Evolutionary conservation across 257 asterid genomes (phyloP).

Genomic region (Capsicum rhomboideum): DNA sequence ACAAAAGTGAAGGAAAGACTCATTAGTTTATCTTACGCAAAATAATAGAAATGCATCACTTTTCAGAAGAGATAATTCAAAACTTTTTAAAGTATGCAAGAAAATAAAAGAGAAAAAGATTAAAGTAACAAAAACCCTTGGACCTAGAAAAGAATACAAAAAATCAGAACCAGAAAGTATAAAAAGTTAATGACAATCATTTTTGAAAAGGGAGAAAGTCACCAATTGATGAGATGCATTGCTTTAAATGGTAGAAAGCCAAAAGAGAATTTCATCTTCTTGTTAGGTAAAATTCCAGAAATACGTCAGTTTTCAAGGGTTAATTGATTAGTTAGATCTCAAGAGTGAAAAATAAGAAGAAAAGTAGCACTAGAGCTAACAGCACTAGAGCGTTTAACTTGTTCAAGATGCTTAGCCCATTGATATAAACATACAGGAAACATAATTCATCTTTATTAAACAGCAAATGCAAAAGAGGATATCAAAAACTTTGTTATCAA

Average conservation of each 20-base stretch:
- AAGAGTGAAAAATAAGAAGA: background rate
- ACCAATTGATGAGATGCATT: background rate
- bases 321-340: background rate
- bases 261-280: background rate
- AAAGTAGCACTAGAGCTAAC: background rate
- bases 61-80: background rate
- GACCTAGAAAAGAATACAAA: background rate
- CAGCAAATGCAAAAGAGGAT: background rate
- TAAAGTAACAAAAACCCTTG: background rate
- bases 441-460: background rate
- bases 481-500: background rate
- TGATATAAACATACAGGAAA: background rate
- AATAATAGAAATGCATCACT: background rate
- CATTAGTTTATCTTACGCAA: background rate
- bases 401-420: background rate
- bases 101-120: background rate
- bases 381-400: background rate
- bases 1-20: background rate
- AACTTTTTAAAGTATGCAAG: background rate
- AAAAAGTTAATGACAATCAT: background rate
- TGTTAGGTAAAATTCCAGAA: background rate
- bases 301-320: background rate
- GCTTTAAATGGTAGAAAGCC: background rate
- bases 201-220: background rate
- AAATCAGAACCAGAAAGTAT: background rate